Evolutionary conservation across 2,329 filamentous ascomycete genomes (phyloP), one percentile per base, ranked within the genome.

Genomic region (Ascocoryne sarcoides): DNA sequence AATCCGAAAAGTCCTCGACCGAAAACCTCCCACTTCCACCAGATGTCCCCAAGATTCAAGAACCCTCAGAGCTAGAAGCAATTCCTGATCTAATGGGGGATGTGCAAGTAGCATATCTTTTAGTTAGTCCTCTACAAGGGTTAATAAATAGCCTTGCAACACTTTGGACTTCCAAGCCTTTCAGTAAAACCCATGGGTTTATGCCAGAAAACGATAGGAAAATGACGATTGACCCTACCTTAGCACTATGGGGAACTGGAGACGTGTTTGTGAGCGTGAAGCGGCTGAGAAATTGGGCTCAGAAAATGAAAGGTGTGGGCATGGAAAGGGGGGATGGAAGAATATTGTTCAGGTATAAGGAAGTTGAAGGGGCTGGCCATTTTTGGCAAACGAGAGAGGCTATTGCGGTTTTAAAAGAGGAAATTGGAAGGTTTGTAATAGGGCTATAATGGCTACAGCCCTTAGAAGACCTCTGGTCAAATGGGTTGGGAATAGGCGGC

Each of bases 191-290:
- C 47, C 2, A 14, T 23, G 4, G 14, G 9, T 10, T 8, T 5
- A 4, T 19, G 12, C 32, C 17, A 35, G 50, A 53, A 7, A 47
- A 50, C 4, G 73, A 79, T 41, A 61, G 64, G 37, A 78, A 82
- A 53, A 64, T 84, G 36, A 62, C 75, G 1, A 59, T 62, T 2
- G 70, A 79, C 52, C 68, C 70, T 1, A 82, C 82, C 0, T 59
- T 95, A 23, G 79, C 76, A 0, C 61, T 94, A 0, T 94, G 80
- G 55, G 90, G 89, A 1, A 76, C 81, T 37, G 67, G 73, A 3
- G 89, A 96, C 59, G 63, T 71, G 0, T 93, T 95, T 49, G 79
- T 84, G 1, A 73, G 79, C 1, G 67, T 66, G 3, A 71, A 69
- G 43, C 84, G 76, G 59, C 66, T 89, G 50, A 70, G 73, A 9